Evolutionary conservation across 2,329 filamentous ascomycete genomes (phyloP).

Genomic region (Epicoccum sorghinum): DNA sequence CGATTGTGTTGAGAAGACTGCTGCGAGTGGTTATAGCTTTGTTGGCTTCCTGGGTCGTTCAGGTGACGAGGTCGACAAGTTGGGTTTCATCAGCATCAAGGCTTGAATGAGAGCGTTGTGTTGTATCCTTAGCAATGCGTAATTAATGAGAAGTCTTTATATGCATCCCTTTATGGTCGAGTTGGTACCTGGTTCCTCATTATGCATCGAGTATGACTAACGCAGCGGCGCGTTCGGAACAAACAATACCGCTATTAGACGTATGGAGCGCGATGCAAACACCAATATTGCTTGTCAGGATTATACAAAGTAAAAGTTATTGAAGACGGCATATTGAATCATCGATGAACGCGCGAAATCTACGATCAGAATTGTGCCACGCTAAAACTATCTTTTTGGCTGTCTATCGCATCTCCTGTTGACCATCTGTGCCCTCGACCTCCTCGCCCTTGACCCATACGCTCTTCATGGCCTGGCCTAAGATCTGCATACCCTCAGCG

Average conservation of each 20-base stretch:
- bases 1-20: slow-evolving; percentile 55
- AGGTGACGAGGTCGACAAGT: slow-evolving; percentile 62
- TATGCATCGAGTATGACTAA: too few species aligned
- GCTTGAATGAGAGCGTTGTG: slow-evolving; percentile 1
- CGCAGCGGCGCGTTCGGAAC: too few species aligned
- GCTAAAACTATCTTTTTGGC: not conserved
- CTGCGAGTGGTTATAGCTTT: slow-evolving; percentile 58
- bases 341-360: not conserved
- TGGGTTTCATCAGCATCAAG: slow-evolving; percentile 47
- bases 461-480: slow-evolving; percentile 70
- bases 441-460: slow-evolving; percentile 54
- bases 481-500: slow-evolving; percentile 73
- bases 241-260: too few species aligned
- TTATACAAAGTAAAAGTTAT: too few species aligned
- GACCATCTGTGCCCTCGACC: slow-evolving; percentile 39
- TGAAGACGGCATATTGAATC: not conserved
- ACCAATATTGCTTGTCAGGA: too few species aligned
- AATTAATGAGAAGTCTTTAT: not conserved
- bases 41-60: slow-evolving; percentile 59
- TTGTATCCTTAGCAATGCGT: not conserved
- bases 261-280: too few species aligned
- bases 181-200: too few species aligned
- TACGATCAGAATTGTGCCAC: not conserved
- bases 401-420: slow-evolving; percentile 41
- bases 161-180: too few species aligned